Evolutionary conservation across 2,329 filamentous ascomycete genomes (phyloP), one percentile per base, ranked within the genome.

Genomic region (Calonectria naviculata): DNA sequence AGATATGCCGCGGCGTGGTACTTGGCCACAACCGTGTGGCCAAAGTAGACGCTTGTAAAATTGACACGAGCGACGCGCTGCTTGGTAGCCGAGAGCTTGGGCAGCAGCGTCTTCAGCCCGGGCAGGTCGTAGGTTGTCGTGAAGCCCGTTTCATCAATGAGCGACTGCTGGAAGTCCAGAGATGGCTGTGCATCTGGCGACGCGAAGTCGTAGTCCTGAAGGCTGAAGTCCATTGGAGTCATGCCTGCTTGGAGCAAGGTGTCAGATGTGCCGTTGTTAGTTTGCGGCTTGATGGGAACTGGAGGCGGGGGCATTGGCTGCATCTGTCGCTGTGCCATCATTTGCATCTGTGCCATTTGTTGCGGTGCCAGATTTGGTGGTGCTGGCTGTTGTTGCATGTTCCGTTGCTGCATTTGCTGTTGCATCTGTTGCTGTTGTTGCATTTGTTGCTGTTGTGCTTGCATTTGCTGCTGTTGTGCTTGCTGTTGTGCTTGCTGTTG

Each of bases 51-150:
- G 67, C 84, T 83, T 28, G 83, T 78, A 71, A 91, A 88, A 12
- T 82, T 78, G 56, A 92, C 80, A 58, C 89, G 87, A 1, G 88
- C 87, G 56, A 93, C 89, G 42, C 90, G 89, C 79, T 92, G 90
- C 80, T 90, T 90, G 21, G 86, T 87, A 1, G 85, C 82, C 0
- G 85, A 86, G 34, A 84, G 82, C 19, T 85, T 87, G 1, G 90
- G 89, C 0, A 83, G 78, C 5, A 93, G 83, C 0, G 89, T 90
- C 80, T 91, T 91, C 36, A 84, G 76, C 0, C 88, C 88, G 0
- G 89, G 89, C 0, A 92, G 84, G 67, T 92, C 90, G 78, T 92
- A 92, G 2, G 87, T 90, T 0, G 88, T 87, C 0, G 89, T 91
- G 65, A 92, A 82, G 6, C 90, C 91, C 0, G 86, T 87, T 74